Evolutionary conservation across 306 rosid genomes (phyloP).

Genomic region (Quercus mongolica): DNA sequence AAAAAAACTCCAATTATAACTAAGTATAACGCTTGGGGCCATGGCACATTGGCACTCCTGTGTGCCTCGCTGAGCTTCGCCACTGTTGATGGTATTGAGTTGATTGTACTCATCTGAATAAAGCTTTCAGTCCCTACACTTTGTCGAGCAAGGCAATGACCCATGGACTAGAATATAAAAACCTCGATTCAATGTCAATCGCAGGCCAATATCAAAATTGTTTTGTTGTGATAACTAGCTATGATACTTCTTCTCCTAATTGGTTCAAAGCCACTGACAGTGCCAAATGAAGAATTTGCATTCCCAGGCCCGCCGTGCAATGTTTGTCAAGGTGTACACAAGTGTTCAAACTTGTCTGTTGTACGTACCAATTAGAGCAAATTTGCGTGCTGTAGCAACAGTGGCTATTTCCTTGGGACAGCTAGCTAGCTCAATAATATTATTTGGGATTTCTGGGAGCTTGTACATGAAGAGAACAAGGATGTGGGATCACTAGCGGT

Average conservation of each 20-base stretch:
- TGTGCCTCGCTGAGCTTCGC: too few relatives aligned
- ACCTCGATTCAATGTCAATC: too few relatives aligned
- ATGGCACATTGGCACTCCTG: too few relatives aligned
- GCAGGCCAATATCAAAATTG: too few relatives aligned
- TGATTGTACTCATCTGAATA: too few relatives aligned
- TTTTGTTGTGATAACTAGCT: too few relatives aligned
- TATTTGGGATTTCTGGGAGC: not conserved
- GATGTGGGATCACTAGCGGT: not conserved
- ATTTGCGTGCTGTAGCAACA: not conserved
- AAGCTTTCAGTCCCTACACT: too few relatives aligned
- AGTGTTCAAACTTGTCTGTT: not conserved
- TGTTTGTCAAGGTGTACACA: not conserved
- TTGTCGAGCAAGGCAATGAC: too few relatives aligned
- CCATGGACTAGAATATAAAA: too few relatives aligned
- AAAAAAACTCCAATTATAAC: too few relatives aligned
- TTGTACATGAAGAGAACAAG: not conserved
- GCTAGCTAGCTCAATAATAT: not conserved
- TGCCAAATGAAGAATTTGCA: not conserved
- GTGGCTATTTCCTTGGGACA: not conserved
- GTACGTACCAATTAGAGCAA: not conserved
- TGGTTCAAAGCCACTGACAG: not conserved
- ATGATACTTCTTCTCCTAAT: not conserved
- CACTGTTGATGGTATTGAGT: too few relatives aligned
- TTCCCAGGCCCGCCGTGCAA: not conserved
- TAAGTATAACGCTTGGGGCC: too few relatives aligned